Conservation (phyloP, 768 basidiomycete genomes). For the Collybia sordida region DNA sequence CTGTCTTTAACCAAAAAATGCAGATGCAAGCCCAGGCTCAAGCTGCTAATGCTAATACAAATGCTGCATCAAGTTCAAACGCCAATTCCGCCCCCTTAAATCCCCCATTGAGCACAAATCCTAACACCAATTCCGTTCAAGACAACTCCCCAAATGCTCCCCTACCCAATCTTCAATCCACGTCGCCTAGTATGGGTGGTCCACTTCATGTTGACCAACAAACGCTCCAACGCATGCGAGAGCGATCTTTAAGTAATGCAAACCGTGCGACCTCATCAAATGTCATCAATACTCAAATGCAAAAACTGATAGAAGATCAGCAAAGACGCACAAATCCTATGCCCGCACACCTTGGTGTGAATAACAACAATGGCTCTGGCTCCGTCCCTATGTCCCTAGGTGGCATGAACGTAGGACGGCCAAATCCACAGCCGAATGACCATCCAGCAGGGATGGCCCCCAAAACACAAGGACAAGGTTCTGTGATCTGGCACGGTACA, state of each 20-base stretch:
- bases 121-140: too few relatives aligned
- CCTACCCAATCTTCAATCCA: too few relatives aligned
- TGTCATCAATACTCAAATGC: conserved; percentile 40
- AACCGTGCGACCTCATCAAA: too few relatives aligned
- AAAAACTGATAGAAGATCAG: conserved; percentile 48
- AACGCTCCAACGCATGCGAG: too few relatives aligned
- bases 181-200: too few relatives aligned
- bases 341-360: conserved; percentile 1
- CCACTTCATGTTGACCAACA: too few relatives aligned
- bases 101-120: too few relatives aligned
- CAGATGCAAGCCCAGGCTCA: conserved; percentile 1
- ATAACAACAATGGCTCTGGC: background rate
- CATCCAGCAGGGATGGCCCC: conserved; percentile 4
- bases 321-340: background rate
- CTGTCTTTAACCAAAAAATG: background rate
- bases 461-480: too few relatives aligned
- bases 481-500: conserved; percentile 43
- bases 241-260: too few relatives aligned
- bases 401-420: background rate
- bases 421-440: conserved; percentile 7
- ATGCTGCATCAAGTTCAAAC: conserved; percentile 5
- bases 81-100: background rate
- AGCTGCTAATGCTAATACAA: conserved; percentile 4
- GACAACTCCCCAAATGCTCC: too few relatives aligned
- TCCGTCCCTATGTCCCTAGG: background rate